These are phyloP conservation scores for Closterium sp. DNA, from an alignment of 139 green algal genomes.

Conservation along the genomic window DNA sequence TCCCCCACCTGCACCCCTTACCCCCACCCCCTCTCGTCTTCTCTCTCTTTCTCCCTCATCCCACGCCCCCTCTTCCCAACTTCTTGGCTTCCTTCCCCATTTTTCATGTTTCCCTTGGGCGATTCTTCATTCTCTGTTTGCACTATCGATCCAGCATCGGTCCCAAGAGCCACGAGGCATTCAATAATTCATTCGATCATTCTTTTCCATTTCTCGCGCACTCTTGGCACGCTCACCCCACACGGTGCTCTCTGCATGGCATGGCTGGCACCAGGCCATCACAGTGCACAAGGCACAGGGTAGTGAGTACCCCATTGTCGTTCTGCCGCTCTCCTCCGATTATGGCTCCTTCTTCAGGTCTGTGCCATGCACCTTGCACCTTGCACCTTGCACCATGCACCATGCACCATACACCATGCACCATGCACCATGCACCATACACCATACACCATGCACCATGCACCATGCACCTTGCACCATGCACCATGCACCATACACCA, in stretches of 20 bases:
- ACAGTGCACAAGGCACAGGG: conserved; percentile 90
- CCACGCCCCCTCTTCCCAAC: neutral
- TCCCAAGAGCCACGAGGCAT: too few relatives aligned
- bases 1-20: too few relatives aligned
- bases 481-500: neutral
- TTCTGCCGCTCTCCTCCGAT: conserved; percentile 64
- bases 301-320: conserved; percentile 71
- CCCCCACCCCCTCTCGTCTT: neutral
- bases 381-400: neutral
- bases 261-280: conserved; percentile 61
- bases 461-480: neutral
- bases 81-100: neutral
- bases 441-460: too few relatives aligned
- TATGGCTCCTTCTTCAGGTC: conserved; percentile 54
- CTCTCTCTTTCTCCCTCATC: too few relatives aligned
- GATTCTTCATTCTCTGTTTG: neutral
- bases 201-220: too few relatives aligned
- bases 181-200: too few relatives aligned
- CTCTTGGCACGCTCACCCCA: too few relatives aligned
- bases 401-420: neutral
- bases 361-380: neutral
- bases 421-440: neutral
- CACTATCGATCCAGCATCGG: neutral
- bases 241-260: neutral
- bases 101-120: neutral